Evolutionary conservation across 208 protist genomes (phyloP).

Genomic region (Leishmania arabica): DNA sequence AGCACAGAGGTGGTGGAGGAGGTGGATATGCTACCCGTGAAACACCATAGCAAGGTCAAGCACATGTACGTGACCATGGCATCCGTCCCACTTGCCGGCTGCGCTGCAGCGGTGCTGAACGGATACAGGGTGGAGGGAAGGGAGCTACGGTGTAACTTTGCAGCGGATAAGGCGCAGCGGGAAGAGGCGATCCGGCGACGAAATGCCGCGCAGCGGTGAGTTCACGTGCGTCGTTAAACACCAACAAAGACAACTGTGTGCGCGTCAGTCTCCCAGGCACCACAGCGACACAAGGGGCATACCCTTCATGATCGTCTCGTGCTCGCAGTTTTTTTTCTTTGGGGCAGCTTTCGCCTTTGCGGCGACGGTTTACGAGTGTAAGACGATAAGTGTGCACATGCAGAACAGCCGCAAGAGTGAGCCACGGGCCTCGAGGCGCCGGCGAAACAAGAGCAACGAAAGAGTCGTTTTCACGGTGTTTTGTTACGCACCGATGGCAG

Average conservation of each 20-base stretch:
- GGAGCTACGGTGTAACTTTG: slow-evolving; percentile 83
- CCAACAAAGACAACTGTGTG: neutral
- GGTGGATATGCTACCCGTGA: slow-evolving; percentile 70
- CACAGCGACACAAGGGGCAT: neutral
- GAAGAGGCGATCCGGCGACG: slow-evolving; percentile 62
- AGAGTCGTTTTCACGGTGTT: neutral
- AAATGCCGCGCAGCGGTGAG: neutral
- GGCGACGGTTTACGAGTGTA: neutral
- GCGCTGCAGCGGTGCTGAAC: slow-evolving; percentile 52
- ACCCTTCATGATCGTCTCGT: neutral
- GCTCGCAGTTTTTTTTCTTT: neutral
- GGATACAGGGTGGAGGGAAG: slow-evolving; percentile 47
- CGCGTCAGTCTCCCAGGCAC: neutral
- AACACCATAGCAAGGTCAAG: slow-evolving; percentile 55
- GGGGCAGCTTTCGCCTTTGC: neutral
- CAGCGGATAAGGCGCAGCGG: slow-evolving; percentile 78
- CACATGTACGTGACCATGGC: slow-evolving; percentile 83
- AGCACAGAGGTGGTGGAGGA: slow-evolving; percentile 50
- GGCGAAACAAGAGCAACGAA: neutral
- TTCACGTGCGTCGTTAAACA: neutral
- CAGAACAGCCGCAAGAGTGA: neutral
- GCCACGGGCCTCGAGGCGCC: neutral
- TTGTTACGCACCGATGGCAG: neutral
- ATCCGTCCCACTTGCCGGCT: slow-evolving; percentile 55
- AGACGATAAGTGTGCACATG: neutral